These are phyloP conservation scores for Fusarium nurragi DNA, from an alignment of 2,329 filamentous ascomycete genomes.

Conservation along the genomic window DNA sequence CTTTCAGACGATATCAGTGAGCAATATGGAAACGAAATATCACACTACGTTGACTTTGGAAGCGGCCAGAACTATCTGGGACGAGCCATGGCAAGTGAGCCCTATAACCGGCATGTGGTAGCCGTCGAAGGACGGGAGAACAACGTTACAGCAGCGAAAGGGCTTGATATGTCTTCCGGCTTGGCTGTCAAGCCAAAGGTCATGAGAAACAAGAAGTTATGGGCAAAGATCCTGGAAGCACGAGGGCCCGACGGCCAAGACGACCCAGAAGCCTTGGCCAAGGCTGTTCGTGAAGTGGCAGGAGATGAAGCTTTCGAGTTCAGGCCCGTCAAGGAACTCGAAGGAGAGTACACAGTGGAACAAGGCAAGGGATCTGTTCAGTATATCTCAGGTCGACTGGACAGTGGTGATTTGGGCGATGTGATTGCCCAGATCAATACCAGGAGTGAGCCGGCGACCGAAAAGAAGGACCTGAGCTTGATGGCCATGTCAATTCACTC, in stretches of 20 bases:
- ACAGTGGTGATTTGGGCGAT: constrained; percentile 75
- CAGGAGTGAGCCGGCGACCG: constrained; percentile 28
- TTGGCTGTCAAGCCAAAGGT: constrained; percentile 77
- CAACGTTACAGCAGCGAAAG: constrained; percentile 86
- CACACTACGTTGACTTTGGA: constrained; percentile 94
- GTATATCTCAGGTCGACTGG: constrained; percentile 79
- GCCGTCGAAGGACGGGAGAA: constrained; percentile 88
- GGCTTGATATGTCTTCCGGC: constrained; percentile 84
- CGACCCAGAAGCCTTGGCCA: constrained; percentile 53
- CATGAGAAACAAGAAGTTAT: constrained; percentile 86
- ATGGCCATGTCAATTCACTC: constrained; percentile 97
- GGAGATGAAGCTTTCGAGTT: constrained; percentile 54
- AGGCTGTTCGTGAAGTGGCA: constrained; percentile 49
- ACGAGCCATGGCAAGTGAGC: constrained; percentile 81
- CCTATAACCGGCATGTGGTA: constrained; percentile 87
- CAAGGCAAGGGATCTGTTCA: constrained; percentile 76
- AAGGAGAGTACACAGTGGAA: constrained; percentile 62
- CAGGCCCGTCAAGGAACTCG: constrained; percentile 59
- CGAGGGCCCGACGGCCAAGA: constrained; percentile 47
- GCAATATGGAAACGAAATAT: constrained; percentile 68
- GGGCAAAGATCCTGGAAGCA: constrained; percentile 61
- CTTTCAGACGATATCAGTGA: constrained; percentile 67
- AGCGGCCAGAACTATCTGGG: constrained; percentile 97
- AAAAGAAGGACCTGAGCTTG: constrained; percentile 59
- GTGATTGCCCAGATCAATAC: constrained; percentile 70